A percentile compares a stretch with the other conserved stretches of the same genome.
phyloP scores from a whole-genome alignment of 1,139 yeast species.

The Magnusiomyces paraingens region DNA sequence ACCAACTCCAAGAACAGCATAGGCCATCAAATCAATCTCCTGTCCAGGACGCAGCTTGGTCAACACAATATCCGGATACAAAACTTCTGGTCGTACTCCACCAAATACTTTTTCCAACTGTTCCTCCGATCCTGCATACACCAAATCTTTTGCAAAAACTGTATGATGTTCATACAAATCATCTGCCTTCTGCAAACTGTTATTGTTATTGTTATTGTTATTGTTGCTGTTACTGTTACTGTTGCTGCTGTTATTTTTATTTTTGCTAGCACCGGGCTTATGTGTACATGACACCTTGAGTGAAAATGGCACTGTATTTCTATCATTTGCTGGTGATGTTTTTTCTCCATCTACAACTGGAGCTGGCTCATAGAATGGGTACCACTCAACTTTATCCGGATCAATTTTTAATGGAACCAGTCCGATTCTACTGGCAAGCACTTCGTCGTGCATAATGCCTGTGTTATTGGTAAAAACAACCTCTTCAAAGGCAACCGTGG shows the following conservation, averaged over 20 bases:
- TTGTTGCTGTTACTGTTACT: no score
- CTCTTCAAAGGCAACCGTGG: conserved; percentile 90
- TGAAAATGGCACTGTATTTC: conserved; percentile 79
- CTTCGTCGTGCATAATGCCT: conserved; percentile 94
- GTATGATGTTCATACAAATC: conserved; percentile 75
- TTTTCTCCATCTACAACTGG: conserved; percentile 25
- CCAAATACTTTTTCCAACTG: conserved; percentile 74
- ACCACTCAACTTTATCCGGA: conserved; percentile 63
- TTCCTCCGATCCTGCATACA: conserved; percentile 86
- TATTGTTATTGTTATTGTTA: no score
- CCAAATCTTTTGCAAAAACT: conserved; percentile 82
- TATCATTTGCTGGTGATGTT: conserved; percentile 51
- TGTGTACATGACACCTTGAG: conserved; percentile 78
- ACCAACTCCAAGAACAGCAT: conserved; percentile 88
- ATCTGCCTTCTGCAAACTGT: conserved; percentile 42
- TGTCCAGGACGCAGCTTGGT: conserved; percentile 97
- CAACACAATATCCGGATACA: conserved; percentile 71
- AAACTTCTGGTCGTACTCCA: conserved; percentile 35
- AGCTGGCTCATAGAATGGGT: conserved; percentile 67
- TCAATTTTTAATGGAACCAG: conserved; percentile 83
- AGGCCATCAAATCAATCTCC: conserved; percentile 84
- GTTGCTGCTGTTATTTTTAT: no score
- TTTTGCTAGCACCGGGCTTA: conserved; percentile 42
- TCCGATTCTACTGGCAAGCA: conserved; percentile 90
- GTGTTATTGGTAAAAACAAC: conserved; percentile 90